Percentiles rank a stretch among this genome's conserved stretches.
Conservation (phyloP, 257 asterid genomes). For the Solanum lycopersicoides region DNA sequence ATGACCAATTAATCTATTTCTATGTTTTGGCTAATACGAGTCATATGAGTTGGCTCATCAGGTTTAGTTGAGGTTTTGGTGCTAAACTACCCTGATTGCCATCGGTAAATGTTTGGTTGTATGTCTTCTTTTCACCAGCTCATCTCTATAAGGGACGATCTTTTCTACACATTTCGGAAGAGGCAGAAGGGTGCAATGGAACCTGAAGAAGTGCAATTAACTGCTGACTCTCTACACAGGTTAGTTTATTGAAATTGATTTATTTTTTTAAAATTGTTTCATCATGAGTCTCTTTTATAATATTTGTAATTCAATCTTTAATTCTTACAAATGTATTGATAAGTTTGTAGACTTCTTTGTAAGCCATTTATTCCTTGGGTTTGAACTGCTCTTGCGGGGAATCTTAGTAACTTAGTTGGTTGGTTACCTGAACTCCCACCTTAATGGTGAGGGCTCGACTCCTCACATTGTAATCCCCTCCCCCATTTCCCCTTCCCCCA, state of each 20-base stretch:
- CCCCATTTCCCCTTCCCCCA: too few species aligned
- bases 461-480: too few species aligned
- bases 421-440: too few species aligned
- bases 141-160: constrained; percentile 81
- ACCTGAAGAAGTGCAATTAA: constrained; percentile 88
- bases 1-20: background rate
- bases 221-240: constrained; percentile 92
- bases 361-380: background rate
- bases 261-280: background rate
- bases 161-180: constrained; percentile 91
- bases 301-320: background rate
- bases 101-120: background rate
- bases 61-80: background rate
- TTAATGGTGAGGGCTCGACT: too few species aligned
- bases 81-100: background rate
- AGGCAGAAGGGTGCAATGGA: constrained; percentile 94
- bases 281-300: background rate
- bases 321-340: background rate
- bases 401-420: too few species aligned
- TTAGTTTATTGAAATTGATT: constrained; percentile 11
- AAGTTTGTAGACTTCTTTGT: background rate
- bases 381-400: background rate
- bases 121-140: constrained; percentile 30
- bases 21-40: background rate
- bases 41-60: background rate